Base-by-base conservation (phyloP, 2,329 filamentous ascomycete species). In the Pleoardoris graminearum region DNA sequence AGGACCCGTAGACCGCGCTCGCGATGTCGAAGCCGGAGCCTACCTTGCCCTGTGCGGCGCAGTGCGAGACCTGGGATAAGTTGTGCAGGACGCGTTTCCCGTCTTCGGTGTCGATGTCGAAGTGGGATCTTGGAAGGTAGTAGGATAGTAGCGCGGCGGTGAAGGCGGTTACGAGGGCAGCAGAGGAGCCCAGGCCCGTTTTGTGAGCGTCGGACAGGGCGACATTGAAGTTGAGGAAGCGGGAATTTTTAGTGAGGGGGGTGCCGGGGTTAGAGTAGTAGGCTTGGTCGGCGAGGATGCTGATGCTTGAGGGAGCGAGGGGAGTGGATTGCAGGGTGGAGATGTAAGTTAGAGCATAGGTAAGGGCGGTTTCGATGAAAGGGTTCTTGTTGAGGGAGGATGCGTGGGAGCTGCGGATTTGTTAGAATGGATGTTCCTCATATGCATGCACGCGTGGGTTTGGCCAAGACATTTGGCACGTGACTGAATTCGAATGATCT, bases 21-120 rank as follows among this genome's bases (percentile, higher is more conserved):
- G 93, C 94, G 47, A 99, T 89, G 70, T 99, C 94, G 71, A 99
- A 99, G 17, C 94, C 94, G 0, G 89, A 94, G 44, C 94, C 94
- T 16, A 99, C 87, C 75, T 99, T 99, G 21, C 94, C 94, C 77
- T 99, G 94, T 0, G 94, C 94, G 1, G 93, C 91, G 70, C 93
- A 97, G 77, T 99, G 94, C 3, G 91, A 88, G 1, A 90, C 89
- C 78, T 99, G 94, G 0, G 93, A 88, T 45, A 99, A 85, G 75
- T 97, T 97, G 78, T 99, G 94, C 48, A 97, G 81, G 44, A 82
- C 82, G 23, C 79, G 77, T 60, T 80, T 80, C 45, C 85, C 84
- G 0, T 75, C 60, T 0, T 80, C 75, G 41, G 80, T 79, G 42
- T 74, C 38, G 48, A 91, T 67, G 73, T 86, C 79, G 69, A 90